phyloP scores from a whole-genome alignment of 139 green algal genomes.

The Chlamydomonas eustigma region DNA sequence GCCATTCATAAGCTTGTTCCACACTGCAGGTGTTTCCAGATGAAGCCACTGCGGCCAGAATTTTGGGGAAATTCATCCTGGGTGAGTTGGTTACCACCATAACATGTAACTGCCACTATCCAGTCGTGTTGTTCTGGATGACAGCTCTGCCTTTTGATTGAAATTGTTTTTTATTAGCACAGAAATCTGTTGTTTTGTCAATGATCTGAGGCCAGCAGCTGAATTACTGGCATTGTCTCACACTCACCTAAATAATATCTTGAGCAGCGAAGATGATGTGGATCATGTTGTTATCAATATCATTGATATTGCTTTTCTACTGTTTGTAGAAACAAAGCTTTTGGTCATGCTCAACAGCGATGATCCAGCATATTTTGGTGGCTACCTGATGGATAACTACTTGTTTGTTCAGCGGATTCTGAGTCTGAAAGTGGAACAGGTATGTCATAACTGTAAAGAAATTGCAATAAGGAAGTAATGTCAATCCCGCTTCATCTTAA shows the following conservation, averaged over 20 bases:
- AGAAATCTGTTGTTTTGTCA: too few relatives aligned
- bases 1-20: not conserved
- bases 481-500: not conserved
- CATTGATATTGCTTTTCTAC: too few relatives aligned
- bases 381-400: slow-evolving; percentile 11
- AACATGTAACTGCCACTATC: too few relatives aligned
- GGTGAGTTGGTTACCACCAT: too few relatives aligned
- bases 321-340: not conserved
- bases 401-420: not conserved
- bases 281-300: too few relatives aligned
- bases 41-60: not conserved
- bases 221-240: too few relatives aligned
- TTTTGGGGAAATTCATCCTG: slow-evolving; percentile 7
- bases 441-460: slow-evolving; percentile 1
- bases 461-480: not conserved
- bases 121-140: too few relatives aligned
- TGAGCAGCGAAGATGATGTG: too few relatives aligned
- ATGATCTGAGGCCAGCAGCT: too few relatives aligned
- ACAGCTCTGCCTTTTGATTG: too few relatives aligned
- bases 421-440: slow-evolving; percentile 2
- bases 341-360: slow-evolving; percentile 4
- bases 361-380: slow-evolving; percentile 15
- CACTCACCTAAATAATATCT: too few relatives aligned
- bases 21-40: not conserved
- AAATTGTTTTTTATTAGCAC: too few relatives aligned